phyloP scores from a whole-genome alignment of 257 asterid species.

The Eustoma russellianum region DNA sequence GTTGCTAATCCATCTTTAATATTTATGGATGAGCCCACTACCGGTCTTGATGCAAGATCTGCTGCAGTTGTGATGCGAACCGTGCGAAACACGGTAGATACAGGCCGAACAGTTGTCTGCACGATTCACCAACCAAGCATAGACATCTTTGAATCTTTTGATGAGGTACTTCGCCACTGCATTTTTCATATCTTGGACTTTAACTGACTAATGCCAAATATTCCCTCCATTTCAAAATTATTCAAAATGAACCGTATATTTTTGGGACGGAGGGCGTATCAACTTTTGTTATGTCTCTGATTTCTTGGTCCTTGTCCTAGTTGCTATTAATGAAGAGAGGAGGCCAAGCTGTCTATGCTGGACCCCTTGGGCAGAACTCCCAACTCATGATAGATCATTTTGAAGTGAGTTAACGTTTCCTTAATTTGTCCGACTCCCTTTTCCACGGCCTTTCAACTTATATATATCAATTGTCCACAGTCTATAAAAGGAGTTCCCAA shows the following conservation, averaged over 20 bases:
- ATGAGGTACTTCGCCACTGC: conserved; percentile 42
- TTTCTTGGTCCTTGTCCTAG: conserved; percentile 19
- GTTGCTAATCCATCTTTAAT: conserved; percentile 87
- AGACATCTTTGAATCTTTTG: conserved; percentile 82
- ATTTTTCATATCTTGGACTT: not conserved
- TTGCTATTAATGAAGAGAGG: conserved; percentile 84
- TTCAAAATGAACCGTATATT: no score
- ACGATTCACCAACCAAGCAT: conserved; percentile 90
- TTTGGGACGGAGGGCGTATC: no score
- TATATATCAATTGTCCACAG: conserved; percentile 22
- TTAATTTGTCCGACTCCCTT: not conserved
- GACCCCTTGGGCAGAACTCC: conserved; percentile 81
- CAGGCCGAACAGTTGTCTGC: conserved; percentile 82
- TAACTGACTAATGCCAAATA: no score
- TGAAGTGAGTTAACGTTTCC: conserved; percentile 39
- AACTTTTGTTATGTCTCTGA: not conserved
- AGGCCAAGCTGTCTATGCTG: conserved; percentile 65
- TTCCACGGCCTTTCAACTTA: not conserved
- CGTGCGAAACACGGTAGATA: conserved; percentile 79
- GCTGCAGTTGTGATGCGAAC: conserved; percentile 89
- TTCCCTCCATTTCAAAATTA: no score
- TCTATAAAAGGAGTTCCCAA: conserved; percentile 63
- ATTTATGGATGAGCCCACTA: conserved; percentile 93
- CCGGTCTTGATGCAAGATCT: conserved; percentile 89
- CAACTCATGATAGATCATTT: conserved; percentile 50